Evolutionary conservation across 2,329 filamentous ascomycete genomes (phyloP), one percentile per base, ranked within the genome.

Genomic region (Cordyceps militaris): DNA sequence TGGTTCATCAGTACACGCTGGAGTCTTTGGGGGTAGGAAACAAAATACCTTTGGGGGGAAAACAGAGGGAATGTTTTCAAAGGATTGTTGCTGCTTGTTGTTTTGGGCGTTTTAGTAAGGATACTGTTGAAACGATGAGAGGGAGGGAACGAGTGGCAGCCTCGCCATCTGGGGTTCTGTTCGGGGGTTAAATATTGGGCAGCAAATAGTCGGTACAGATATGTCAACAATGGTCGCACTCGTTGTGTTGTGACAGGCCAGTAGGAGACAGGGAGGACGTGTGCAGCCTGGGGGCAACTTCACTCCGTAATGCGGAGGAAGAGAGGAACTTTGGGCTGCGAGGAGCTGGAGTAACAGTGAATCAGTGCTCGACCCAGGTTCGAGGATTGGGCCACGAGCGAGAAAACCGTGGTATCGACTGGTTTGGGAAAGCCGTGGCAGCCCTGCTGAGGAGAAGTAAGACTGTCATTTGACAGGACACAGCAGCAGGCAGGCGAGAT

Each of bases 121-220:
- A 40, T 48, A 48, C 23, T 38, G 32, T 48, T 48, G 53, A 38
- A 40, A 38, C 53, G 16, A 48, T n/a, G 34, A 40, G 43, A 21
- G 53, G 32, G 24, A 34, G 23, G 43, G 53, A 56, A 40, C n/a
- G 43, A 24, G 42, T 34, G 40, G 38, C 28, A 46, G 42, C 40
- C 42, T 48, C 53, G 32, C 32, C n/a, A 56, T 56, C 53, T 23
- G 53, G 53, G 34, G 53, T 56, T 48, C 53, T 48, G 53, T 34
- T 56, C 43, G 53, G 53, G 53, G 53, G 34, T 56, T 56, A 56
- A 56, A 56, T 56, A 56, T 56, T 56, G 53, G 53, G 53, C 53
- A 56, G 53, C 53, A 30, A 56, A 56, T 56, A 13, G 34, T n/a
- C n/a, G n/a, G n/a, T n/a, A 46, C 26, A 56, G 32, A 56, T 44